phyloP scores from a whole-genome alignment of 1,139 yeast species.

The Candida tetrigidarum region DNA sequence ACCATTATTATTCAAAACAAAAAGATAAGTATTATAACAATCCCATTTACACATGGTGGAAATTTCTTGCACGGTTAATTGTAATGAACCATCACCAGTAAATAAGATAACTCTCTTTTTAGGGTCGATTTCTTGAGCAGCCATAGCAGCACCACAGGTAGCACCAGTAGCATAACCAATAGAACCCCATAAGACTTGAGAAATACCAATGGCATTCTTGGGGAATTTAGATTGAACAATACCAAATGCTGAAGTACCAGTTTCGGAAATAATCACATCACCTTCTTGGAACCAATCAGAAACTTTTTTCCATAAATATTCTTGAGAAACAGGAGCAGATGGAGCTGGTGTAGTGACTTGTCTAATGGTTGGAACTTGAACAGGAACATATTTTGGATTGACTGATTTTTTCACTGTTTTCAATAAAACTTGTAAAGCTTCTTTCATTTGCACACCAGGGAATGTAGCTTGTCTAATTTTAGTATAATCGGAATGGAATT shows the following conservation, averaged over 20 bases:
- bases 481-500: conserved; percentile 86
- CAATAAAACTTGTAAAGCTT: conserved; percentile 22
- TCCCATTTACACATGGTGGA: conserved; percentile 84
- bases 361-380: conserved; percentile 52
- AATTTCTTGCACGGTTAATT: conserved; percentile 86
- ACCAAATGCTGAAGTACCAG: conserved; percentile 93
- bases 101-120: conserved; percentile 76
- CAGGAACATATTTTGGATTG: conserved; percentile 27
- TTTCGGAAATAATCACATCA: conserved; percentile 81
- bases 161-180: conserved; percentile 91
- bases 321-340: conserved; percentile 54
- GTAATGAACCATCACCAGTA: conserved; percentile 91
- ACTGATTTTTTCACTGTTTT: conserved; percentile 13
- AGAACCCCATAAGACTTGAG: conserved; percentile 91
- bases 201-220: conserved; percentile 70
- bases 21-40: conserved; percentile 71
- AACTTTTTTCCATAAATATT: conserved; percentile 81
- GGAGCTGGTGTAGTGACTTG: conserved; percentile 24
- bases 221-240: conserved; percentile 82
- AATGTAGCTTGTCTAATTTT: conserved; percentile 77
- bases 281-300: conserved; percentile 78
- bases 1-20: conserved; percentile 84
- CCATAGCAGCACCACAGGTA: conserved; percentile 82
- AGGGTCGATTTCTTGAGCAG: conserved; percentile 75
- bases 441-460: conserved; percentile 82